Percentiles rank a stretch among this genome's conserved stretches.
Conservation (phyloP, 305 asterid genomes). For the Andrographis paniculata region DNA sequence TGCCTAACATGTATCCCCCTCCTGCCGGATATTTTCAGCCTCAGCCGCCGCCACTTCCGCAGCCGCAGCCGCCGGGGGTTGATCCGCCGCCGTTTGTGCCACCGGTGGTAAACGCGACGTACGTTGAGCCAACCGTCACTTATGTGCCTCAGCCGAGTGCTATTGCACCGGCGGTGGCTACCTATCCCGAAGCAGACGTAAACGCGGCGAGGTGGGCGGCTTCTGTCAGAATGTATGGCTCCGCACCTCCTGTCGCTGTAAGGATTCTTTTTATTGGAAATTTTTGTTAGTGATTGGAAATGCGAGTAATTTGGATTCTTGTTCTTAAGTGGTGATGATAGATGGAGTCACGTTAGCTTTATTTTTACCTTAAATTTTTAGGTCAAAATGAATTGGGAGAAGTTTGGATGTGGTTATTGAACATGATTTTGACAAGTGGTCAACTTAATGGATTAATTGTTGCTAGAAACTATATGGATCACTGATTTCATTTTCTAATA, state of each 20-base stretch:
- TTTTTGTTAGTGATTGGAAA: not conserved
- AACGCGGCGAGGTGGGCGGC: conserved; percentile 27
- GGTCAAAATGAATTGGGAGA: not conserved
- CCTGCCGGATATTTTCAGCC: conserved; percentile 16
- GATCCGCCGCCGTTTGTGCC: conserved; percentile 29
- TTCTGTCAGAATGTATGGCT: conserved; percentile 19
- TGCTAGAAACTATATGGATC: not conserved
- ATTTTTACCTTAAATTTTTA: no score
- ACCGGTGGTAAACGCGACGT: conserved; percentile 14
- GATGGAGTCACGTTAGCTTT: not conserved
- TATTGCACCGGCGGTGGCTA: conserved; percentile 8
- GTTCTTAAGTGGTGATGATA: not conserved
- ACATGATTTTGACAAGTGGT: not conserved
- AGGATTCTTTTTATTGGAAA: conserved; percentile 13
- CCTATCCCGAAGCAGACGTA: conserved; percentile 28
- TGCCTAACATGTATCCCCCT: conserved; percentile 14
- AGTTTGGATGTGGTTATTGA: not conserved
- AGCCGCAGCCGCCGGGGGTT: conserved; percentile 28
- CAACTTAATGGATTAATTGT: not conserved
- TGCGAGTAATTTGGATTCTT: conserved; percentile 4
- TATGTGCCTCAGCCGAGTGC: conserved; percentile 20
- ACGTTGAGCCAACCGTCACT: conserved; percentile 19
- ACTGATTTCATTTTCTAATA: no score
- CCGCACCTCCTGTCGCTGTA: conserved; percentile 23
- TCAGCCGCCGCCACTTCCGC: conserved; percentile 28